A percentile compares a stretch with the other conserved stretches of the same genome.
Evolutionary conservation across 2,329 filamentous ascomycete species (phyloP).

Genomic region (Aspergillus novofumigatus): DNA sequence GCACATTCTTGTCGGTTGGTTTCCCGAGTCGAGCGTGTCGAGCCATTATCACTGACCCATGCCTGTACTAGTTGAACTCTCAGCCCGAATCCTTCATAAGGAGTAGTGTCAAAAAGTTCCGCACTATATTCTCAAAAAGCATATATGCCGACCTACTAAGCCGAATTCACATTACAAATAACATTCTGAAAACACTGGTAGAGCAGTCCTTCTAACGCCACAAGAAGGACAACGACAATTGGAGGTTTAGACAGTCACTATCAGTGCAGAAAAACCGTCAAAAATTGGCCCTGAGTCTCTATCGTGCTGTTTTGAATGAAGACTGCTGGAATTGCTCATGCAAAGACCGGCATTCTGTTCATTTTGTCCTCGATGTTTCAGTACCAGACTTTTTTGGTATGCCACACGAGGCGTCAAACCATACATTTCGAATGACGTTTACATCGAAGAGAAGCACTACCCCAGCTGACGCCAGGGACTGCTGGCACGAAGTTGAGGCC

Average conservation of each 20-base stretch:
- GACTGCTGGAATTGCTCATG: constrained; percentile 8
- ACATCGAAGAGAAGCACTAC: not conserved
- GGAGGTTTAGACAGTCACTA: not conserved
- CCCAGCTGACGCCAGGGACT: no score
- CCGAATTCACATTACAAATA: constrained; percentile 10
- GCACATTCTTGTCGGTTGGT: not conserved
- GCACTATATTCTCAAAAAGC: constrained; percentile 10
- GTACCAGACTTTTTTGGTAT: not conserved
- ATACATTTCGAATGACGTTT: not conserved
- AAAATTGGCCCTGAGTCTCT: constrained; percentile 1
- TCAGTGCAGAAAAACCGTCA: not conserved
- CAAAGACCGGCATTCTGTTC: not conserved
- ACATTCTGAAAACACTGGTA: constrained; percentile 9
- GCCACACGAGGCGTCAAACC: not conserved
- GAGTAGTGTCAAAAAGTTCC: constrained; percentile 4
- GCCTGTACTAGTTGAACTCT: no score
- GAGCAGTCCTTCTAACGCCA: constrained; percentile 7
- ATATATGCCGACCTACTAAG: constrained; percentile 13
- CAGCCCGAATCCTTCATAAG: not conserved
- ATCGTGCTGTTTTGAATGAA: constrained; percentile 2
- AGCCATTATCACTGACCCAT: no score
- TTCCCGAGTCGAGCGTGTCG: not conserved
- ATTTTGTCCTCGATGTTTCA: not conserved
- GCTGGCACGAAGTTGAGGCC: not conserved
- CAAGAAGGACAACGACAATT: not conserved